Percentiles rank a stretch among this genome's conserved stretches.
Evolutionary conservation across 345 rosid species (phyloP).

Genomic region (Brassica nigra): DNA sequence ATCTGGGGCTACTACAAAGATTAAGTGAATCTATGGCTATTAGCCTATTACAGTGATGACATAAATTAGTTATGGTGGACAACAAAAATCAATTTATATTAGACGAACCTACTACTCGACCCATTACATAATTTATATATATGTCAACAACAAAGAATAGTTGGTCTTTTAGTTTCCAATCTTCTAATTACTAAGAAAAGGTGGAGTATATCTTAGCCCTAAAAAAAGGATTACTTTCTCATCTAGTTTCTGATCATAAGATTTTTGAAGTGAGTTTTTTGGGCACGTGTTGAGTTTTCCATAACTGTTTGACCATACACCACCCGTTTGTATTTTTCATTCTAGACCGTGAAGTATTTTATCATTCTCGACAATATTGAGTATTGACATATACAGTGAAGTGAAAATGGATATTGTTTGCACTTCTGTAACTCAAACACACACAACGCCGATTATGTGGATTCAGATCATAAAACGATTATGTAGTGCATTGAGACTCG

Average conservation of each 20-base stretch:
- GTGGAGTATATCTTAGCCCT: not conserved
- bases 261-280: not conserved
- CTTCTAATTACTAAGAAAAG: not conserved
- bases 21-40: not conserved
- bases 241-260: not conserved
- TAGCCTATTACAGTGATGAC: constrained; percentile 1
- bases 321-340: not conserved
- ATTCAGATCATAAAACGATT: not conserved
- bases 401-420: not conserved
- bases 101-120: constrained; percentile 10
- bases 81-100: not conserved
- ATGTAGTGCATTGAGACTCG: not conserved
- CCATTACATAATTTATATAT: not conserved
- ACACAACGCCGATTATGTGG: not conserved
- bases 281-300: not conserved
- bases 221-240: not conserved
- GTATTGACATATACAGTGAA: not conserved
- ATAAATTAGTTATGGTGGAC: not conserved
- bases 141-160: not conserved
- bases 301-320: not conserved
- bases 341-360: not conserved
- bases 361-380: not conserved
- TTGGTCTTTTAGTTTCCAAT: not conserved
- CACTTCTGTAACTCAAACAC: not conserved
- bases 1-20: constrained; percentile 1